Evolutionary conservation across 2,329 filamentous ascomycete genomes (phyloP), one percentile per base, ranked within the genome.

Genomic region (Beauveria varroae): DNA sequence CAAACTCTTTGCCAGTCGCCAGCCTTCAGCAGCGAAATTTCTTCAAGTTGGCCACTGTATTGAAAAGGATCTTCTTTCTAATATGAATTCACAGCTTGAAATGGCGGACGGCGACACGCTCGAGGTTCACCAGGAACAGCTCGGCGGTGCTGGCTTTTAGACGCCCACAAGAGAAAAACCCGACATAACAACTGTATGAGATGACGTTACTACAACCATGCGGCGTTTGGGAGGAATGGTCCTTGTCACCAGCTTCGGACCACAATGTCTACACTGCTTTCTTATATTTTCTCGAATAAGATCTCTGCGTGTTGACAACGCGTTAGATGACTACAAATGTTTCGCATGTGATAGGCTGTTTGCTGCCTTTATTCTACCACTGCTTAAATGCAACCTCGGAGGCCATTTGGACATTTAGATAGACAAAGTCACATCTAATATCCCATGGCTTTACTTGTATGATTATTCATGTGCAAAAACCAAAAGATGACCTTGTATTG

Each of bases 61-160:
- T 37, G 14, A 37, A 37, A 37, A 37, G 12, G 10, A 12, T 37
- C 34, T 37, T 6, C 5, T 37, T 37, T 2, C 7, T 24, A 20
- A n/a, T 0, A 9, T 63, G 57, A 64, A 65, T 65, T 44, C 40
- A 10, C 69, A 98, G 95, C 88, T 98, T 60, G 95, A 98, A 64
- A 99, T 99, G 95, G 81, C 86, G 66, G 95, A 99, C 68, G 93
- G 95, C 41, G 95, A 99, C 71, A 96, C 91, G 1, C 86, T 99
- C 28, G 95, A 99, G 72, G 95, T 99, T 28, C 93, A 98, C 74
- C 95, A 98, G 75, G 95, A 99, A 75, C 95, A 99, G 78, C 95
- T 98, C 64, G 95, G 95, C 63, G 93, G 58, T 30, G 44, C 20
- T 10, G n/a, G 22, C 51, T 20, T 55, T 34, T 50, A 55, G 46